Conservation (phyloP, 1,284 basidiomycete species). For the Ganoderma leucocontextum region DNA sequence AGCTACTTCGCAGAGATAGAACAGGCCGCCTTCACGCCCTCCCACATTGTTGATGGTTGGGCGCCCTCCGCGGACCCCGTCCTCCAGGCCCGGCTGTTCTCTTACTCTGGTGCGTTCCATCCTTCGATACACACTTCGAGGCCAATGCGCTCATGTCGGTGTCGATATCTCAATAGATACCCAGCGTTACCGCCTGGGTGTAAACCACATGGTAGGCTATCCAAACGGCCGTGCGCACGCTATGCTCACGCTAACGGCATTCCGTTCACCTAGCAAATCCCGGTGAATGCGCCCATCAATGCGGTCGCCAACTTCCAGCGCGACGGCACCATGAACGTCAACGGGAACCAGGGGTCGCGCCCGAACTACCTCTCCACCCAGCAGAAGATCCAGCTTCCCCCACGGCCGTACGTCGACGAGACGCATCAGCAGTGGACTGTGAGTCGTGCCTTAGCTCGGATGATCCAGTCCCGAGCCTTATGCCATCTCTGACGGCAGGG, state of each 20-base stretch:
- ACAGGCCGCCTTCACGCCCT: conserved; percentile 87
- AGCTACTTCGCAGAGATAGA: conserved; percentile 86
- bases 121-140: not conserved
- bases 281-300: conserved; percentile 39
- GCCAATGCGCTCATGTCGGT: not conserved
- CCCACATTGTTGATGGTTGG: conserved; percentile 66
- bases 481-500: conserved; percentile 30
- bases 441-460: conserved; percentile 15
- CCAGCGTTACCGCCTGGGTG: conserved; percentile 49
- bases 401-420: conserved; percentile 47
- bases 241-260: not conserved
- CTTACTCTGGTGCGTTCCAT: conserved; percentile 41
- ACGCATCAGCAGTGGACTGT: conserved; percentile 46
- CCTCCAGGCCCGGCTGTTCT: conserved; percentile 53
- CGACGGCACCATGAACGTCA: conserved; percentile 39
- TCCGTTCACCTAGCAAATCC: conserved; percentile 37
- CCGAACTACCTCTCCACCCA: conserved; percentile 43
- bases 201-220: conserved; percentile 45
- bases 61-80: conserved; percentile 54
- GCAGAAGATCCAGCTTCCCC: conserved; percentile 40
- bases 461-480: not conserved
- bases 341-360: conserved; percentile 42
- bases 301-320: conserved; percentile 52
- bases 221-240: not conserved
- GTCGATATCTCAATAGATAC: conserved; percentile 35